Evolutionary conservation across 495 filamentous ascomycete genomes (phyloP), one percentile per base, ranked within the genome.

Genomic region (Geopyxis carbonaria): DNA sequence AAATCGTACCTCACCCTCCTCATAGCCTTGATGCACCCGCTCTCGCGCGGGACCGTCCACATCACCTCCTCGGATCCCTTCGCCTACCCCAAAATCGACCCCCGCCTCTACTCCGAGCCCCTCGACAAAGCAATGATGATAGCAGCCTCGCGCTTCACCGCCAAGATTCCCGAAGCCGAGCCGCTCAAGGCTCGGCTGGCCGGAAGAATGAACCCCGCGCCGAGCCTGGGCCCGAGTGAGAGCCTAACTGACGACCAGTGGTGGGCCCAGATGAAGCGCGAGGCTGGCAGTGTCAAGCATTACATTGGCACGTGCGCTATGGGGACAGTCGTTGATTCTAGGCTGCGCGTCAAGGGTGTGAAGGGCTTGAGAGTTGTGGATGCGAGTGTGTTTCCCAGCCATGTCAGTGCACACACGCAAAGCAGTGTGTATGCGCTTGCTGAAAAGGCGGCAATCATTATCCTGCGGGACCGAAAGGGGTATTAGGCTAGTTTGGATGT

Each of bases 271-370:
- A 66, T 64, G 58, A 51, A 50, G 42, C 43, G 61, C 32, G 61
- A 49, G 19, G 41, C 59, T n/a, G 34, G 40, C 6, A 57, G 48
- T 0, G 60, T 52, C 33, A 73, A 66, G 66, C 73, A 75, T 44
- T 69, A 69, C 62, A 69, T 66, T 11, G 70, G 72, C 0, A 78
- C 73, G 1, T 62, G 61, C 23, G 71, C 69, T 54, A 80, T 80
- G 73, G 75, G 76, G 0, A 59, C 45, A 30, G 71, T 61, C 5
- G 71, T 80, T 19, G 72, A 79, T 44, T 59, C 25, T 0, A 45
- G 60, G 2, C 73, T 76, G 41, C 59, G 61, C 21, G 62, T 80
- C 0, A 49, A 61, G 4, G 76, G 74, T 0, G 47, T 76, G 14
- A 57, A 71, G 30, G 57, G 59, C 0, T 53, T 81, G 44, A 64